These are phyloP conservation scores for Suhomyces chickasaworum DNA, from an alignment of 1,139 yeast genomes.

Conservation along the genomic window DNA sequence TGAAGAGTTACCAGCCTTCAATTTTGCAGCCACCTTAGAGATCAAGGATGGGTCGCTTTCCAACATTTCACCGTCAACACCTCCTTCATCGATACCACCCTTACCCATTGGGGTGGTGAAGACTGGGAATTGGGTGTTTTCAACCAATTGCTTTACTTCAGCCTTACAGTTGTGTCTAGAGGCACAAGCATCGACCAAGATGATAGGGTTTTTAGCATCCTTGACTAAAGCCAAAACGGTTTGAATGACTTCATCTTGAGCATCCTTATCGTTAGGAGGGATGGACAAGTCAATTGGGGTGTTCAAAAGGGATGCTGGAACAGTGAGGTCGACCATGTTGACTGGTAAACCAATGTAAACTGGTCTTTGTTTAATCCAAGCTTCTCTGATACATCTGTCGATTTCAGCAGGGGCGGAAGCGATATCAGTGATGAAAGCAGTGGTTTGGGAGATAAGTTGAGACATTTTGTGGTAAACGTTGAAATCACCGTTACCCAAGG, in stretches of 20 bases:
- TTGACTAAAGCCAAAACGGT: slow-evolving; percentile 53
- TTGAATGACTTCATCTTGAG: slow-evolving; percentile 73
- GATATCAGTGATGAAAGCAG: slow-evolving; percentile 64
- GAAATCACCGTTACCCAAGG: slow-evolving; percentile 50
- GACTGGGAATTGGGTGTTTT: slow-evolving; percentile 76
- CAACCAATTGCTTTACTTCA: slow-evolving; percentile 65
- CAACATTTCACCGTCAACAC: slow-evolving; percentile 31
- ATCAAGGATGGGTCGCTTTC: slow-evolving; percentile 32
- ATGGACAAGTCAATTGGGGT: slow-evolving; percentile 66
- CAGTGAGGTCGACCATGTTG: slow-evolving; percentile 67
- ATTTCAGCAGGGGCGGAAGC: slow-evolving; percentile 65
- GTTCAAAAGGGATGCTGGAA: slow-evolving; percentile 57
- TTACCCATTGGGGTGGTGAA: slow-evolving; percentile 93
- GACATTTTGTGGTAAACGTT: slow-evolving; percentile 54
- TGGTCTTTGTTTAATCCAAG: slow-evolving; percentile 75
- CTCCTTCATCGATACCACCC: slow-evolving; percentile 70
- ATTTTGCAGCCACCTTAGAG: slow-evolving; percentile 27
- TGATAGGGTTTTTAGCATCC: slow-evolving; percentile 66
- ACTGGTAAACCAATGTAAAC: slow-evolving; percentile 84
- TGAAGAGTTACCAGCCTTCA: slow-evolving; percentile 30
- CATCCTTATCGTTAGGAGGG: slow-evolving; percentile 64
- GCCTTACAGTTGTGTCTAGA: slow-evolving; percentile 68
- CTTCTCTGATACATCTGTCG: slow-evolving; percentile 74
- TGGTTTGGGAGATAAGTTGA: slow-evolving; percentile 64
- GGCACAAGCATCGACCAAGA: slow-evolving; percentile 87